Evolutionary conservation across 345 rosid species (phyloP).

Genomic region (Kandelia obovata): DNA sequence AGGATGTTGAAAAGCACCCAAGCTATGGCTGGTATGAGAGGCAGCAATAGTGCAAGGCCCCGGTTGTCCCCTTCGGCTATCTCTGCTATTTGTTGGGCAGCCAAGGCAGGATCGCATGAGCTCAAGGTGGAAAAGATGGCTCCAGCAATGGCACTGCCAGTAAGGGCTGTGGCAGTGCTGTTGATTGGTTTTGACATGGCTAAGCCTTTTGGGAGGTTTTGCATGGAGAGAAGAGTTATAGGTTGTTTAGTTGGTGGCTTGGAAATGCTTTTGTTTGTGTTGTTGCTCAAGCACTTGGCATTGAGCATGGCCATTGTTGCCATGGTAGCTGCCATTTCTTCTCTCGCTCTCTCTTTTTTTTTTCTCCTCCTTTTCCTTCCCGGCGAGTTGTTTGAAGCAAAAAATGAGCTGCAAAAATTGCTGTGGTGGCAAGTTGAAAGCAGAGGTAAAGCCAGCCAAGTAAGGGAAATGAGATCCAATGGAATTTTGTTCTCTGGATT

Average conservation of each 20-base stretch:
- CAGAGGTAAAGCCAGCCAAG: conserved; percentile 14
- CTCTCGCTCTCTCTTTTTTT: background rate
- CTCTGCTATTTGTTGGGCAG: conserved; percentile 77
- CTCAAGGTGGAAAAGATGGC: conserved; percentile 72
- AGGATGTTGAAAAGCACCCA: conserved; percentile 97
- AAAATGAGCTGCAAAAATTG: conserved; percentile 10
- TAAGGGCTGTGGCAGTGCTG: conserved; percentile 25
- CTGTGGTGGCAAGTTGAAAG: background rate
- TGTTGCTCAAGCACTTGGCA: conserved; percentile 49
- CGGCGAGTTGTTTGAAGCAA: conserved; percentile 6
- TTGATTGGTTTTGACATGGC: conserved; percentile 30
- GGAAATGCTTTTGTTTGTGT: conserved; percentile 32
- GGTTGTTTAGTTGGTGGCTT: conserved; percentile 35
- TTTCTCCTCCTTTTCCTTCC: background rate
- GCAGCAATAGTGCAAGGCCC: conserved; percentile 76
- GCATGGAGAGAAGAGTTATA: conserved; percentile 32
- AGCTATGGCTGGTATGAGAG: conserved; percentile 73
- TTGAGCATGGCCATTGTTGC: conserved; percentile 62
- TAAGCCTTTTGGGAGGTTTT: conserved; percentile 49
- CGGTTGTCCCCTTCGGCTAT: conserved; percentile 81
- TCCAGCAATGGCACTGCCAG: conserved; percentile 64
- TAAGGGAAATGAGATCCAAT: conserved; percentile 34
- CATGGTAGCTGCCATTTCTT: conserved; percentile 55
- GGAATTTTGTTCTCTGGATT: conserved; percentile 43
- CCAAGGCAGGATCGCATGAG: conserved; percentile 70